Evolutionary conservation across 176 grass and related monocot genomes (phyloP).

Genomic region (Rhynchospora tenuis): DNA sequence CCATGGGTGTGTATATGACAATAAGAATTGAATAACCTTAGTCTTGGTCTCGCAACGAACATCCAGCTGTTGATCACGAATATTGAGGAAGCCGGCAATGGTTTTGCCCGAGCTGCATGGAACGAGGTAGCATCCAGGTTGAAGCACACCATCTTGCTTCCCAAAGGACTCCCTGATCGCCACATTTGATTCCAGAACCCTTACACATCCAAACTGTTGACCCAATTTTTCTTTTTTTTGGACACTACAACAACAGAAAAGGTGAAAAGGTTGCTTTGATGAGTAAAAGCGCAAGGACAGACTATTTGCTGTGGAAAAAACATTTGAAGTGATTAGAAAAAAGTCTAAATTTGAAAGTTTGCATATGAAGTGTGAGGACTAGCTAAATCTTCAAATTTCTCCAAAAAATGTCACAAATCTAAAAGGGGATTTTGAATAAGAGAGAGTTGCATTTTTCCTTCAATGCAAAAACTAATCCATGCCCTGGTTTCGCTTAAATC

Average conservation of each 20-base stretch:
- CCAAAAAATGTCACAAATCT: not conserved
- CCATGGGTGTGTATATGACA: not conserved
- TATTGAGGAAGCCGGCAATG: constrained; percentile 54
- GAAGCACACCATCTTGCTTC: constrained; percentile 46
- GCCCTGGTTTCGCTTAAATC: not conserved
- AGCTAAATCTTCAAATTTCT: not conserved
- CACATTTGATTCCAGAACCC: constrained; percentile 65
- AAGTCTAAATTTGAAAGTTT: not conserved
- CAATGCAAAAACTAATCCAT: not conserved
- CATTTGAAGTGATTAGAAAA: not conserved
- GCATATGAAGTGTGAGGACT: not conserved
- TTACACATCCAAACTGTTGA: constrained; percentile 35
- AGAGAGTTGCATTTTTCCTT: not conserved
- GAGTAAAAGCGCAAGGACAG: not conserved
- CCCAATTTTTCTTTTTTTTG: constrained; percentile 62
- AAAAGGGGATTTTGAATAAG: not conserved
- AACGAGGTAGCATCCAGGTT: constrained; percentile 63
- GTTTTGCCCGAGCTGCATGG: constrained; percentile 65
- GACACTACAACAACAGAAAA: constrained; percentile 34
- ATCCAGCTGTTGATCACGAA: constrained; percentile 63
- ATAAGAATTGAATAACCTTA: constrained; percentile 33
- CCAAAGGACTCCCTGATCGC: constrained; percentile 71
- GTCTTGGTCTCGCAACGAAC: constrained; percentile 80
- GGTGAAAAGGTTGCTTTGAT: not conserved
- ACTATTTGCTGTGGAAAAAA: not conserved